Evolutionary conservation across 805 yeast species (phyloP), one percentile per base, ranked within the genome.

Genomic region (Torulaspora delbrueckii): DNA sequence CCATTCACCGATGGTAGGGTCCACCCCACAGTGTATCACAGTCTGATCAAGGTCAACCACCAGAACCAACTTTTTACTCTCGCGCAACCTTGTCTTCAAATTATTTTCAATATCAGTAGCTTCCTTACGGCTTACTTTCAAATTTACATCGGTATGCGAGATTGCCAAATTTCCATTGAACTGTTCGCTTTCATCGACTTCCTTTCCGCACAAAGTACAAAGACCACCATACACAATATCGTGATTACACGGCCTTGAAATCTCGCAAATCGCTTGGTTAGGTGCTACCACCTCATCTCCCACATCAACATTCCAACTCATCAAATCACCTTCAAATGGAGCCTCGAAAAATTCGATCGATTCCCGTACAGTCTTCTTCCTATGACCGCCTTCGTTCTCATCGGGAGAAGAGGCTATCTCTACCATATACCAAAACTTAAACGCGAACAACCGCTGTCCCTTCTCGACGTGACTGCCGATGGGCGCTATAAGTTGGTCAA

Each of bases 31-130:
- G 60, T 93, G 99, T 26, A 93, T 91, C 4, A 93, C 95, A 0
- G 99, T 93, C 65, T 93, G 99, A 69, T 93, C 99, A 52, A 93
- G 74, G 72, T 93, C 99, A 4, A 93, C 99, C 24, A 93, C 98
- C 46, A 93, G 72, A 25, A 93, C 89, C 51, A 93, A 72, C 63
- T 86, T 87, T 48, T 75, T 71, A 43, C 79, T 85, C 12, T 71
- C 63, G 5, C 81, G 66, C 38, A 93, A 72, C 47, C 84, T 72
- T 46, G 72, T 69, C 4, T 87, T 79, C 42, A 89, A 75, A 25
- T 70, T 69, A 49, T 77, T 77, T 60, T 90, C 98, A 40, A 93
- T 81, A 49, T 82, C 80, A 49, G 80, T 82, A 1, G 98, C 99
- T 68, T 93, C 99, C 50, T 77, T 81, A 40, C 82, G 75, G 34